phyloP scores from a whole-genome alignment of 1,139 yeast genomes.

The Lodderomyces oxycetoniae region DNA sequence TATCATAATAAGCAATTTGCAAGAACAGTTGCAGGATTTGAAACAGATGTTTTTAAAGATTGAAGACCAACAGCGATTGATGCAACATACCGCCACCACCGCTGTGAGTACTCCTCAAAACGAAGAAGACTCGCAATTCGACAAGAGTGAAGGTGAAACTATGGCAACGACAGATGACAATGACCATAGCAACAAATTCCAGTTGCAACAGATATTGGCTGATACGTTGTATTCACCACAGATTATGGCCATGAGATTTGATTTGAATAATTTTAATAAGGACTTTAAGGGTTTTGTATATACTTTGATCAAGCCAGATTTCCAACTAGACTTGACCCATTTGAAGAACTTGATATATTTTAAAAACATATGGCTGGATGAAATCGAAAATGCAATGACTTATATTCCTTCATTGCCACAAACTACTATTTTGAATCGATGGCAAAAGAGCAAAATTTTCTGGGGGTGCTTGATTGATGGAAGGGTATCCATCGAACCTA shows the following conservation, averaged over 20 bases:
- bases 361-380: constrained; percentile 65
- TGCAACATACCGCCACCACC: constrained; percentile 5
- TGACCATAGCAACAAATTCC: constrained; percentile 4
- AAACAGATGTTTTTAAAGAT: constrained; percentile 47
- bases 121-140: background rate
- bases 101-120: constrained; percentile 10
- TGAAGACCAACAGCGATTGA: constrained; percentile 27
- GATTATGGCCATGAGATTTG: constrained; percentile 56
- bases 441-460: constrained; percentile 49
- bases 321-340: constrained; percentile 34
- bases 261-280: constrained; percentile 40
- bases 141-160: background rate
- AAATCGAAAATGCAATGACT: constrained; percentile 59
- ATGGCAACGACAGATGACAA: constrained; percentile 4
- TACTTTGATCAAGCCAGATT: constrained; percentile 31
- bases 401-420: constrained; percentile 30
- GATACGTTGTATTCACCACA: constrained; percentile 47
- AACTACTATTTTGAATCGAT: constrained; percentile 38
- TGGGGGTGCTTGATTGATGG: constrained; percentile 73
- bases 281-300: constrained; percentile 40
- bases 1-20: constrained; percentile 57
- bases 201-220: constrained; percentile 19
- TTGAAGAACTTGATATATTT: constrained; percentile 58
- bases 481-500: constrained; percentile 78
- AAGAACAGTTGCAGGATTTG: constrained; percentile 64